A percentile compares a stretch with the other conserved stretches of the same genome.
Conservation (phyloP, 495 filamentous ascomycete genomes). For the Neurospora intermedia region DNA sequence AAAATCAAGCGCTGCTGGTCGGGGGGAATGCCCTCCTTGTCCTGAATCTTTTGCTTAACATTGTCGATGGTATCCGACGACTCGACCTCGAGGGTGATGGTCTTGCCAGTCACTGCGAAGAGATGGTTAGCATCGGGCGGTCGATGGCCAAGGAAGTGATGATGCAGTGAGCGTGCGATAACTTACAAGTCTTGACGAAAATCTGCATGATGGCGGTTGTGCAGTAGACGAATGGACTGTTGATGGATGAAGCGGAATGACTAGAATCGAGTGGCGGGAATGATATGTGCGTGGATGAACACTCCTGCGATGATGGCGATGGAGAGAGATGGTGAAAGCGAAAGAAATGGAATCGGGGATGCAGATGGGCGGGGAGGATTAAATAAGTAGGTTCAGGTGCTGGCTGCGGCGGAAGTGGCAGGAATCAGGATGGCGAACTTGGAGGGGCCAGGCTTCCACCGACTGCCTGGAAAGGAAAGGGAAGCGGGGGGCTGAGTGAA, state of each 20-base stretch:
- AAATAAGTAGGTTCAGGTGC: conserved; percentile 28
- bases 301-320: conserved; percentile 18
- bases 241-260: conserved; percentile 1
- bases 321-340: conserved; percentile 7
- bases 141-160: neutral
- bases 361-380: conserved; percentile 7
- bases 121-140: conserved; percentile 16
- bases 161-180: conserved; percentile 13
- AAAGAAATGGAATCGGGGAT: neutral
- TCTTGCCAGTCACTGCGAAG: conserved; percentile 82
- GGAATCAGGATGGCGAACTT: conserved; percentile 18
- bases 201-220: conserved; percentile 65
- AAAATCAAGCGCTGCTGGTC: conserved; percentile 99
- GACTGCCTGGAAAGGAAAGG: neutral
- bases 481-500: neutral
- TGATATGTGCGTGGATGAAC: conserved; percentile 9
- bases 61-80: conserved; percentile 98
- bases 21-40: conserved; percentile 97
- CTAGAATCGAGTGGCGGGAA: conserved; percentile 6
- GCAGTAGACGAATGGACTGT: neutral
- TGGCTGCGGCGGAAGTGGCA: conserved; percentile 23
- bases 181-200: conserved; percentile 94
- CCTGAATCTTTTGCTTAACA: conserved; percentile 97
- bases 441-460: neutral
- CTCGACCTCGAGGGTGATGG: conserved; percentile 98